phyloP scores from a whole-genome alignment of 164 flowering plant genomes.

The Vitis riparia region DNA sequence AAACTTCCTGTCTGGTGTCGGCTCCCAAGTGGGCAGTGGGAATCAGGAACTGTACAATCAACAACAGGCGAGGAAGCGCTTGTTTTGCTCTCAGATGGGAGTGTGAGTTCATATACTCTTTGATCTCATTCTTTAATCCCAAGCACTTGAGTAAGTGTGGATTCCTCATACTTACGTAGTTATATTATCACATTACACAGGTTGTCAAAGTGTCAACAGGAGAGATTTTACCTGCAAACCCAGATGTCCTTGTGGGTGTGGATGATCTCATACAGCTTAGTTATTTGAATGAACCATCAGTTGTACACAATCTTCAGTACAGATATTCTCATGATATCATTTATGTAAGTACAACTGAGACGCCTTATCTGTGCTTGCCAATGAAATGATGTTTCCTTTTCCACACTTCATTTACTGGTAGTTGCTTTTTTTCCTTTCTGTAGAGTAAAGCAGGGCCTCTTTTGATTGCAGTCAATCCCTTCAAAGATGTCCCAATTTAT shows the following conservation, averaged over 20 bases:
- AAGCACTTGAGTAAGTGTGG: background rate
- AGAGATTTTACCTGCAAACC: conserved; percentile 85
- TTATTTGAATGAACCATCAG: conserved; percentile 96
- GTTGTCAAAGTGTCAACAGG: conserved; percentile 51
- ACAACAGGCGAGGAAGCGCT: conserved; percentile 56
- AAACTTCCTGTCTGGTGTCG: conserved; percentile 87
- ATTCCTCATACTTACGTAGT: background rate
- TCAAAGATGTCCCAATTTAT: conserved; percentile 60
- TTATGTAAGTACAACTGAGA: conserved; percentile 56
- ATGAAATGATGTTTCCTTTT: background rate
- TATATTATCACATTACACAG: conserved; percentile 33
- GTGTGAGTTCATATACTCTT: conserved; percentile 46
- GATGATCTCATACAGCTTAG: conserved; percentile 90
- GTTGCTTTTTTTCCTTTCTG: conserved; percentile 13
- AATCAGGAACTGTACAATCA: conserved; percentile 72
- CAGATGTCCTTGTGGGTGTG: conserved; percentile 75
- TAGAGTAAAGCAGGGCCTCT: conserved; percentile 98
- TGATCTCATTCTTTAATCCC: background rate
- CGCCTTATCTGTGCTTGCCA: background rate
- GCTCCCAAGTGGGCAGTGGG: conserved; percentile 62
- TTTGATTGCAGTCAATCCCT: conserved; percentile 91
- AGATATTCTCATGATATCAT: conserved; percentile 65
- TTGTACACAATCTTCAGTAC: conserved; percentile 74
- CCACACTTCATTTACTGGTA: conserved; percentile 10
- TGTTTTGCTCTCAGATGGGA: conserved; percentile 64